These are phyloP conservation scores for Metschnikowia borealis DNA, from an alignment of 805 yeast genomes.

Conservation along the genomic window DNA sequence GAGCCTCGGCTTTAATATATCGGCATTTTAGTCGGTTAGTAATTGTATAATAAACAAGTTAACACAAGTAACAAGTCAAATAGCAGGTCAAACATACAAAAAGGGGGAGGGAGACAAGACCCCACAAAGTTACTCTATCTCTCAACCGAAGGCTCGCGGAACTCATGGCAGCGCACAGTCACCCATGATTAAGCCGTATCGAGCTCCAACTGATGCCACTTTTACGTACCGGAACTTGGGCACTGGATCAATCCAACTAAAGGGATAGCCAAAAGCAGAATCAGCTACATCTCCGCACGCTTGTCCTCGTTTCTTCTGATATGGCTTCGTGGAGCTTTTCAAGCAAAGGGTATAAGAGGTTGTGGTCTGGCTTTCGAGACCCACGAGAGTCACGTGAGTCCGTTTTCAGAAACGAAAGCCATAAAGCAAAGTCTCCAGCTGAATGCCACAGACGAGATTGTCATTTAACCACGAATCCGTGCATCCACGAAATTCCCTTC, in stretches of 20 bases:
- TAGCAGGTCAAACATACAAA: slow-evolving; percentile 1
- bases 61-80: not conserved
- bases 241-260: slow-evolving; percentile 13
- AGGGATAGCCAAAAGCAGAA: slow-evolving; percentile 13
- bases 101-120: slow-evolving; percentile 9
- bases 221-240: slow-evolving; percentile 14
- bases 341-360: slow-evolving; percentile 7
- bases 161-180: slow-evolving; percentile 1
- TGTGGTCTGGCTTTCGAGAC: slow-evolving; percentile 17
- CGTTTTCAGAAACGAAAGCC: slow-evolving; percentile 15
- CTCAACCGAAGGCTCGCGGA: slow-evolving; percentile 5
- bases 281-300: not conserved
- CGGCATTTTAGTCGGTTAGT: not conserved
- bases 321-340: slow-evolving; percentile 9
- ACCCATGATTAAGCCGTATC: not conserved
- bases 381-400: slow-evolving; percentile 7
- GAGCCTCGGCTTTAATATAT: not conserved
- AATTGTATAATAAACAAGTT: not conserved
- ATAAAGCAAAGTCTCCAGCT: slow-evolving; percentile 12
- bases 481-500: not conserved
- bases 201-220: not conserved
- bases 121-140: slow-evolving; percentile 15
- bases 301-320: not conserved
- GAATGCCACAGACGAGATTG: not conserved
- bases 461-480: not conserved